Percentiles rank a stretch among this genome's conserved stretches.
phyloP scores from a whole-genome alignment of 441 rosid genomes.

The Populus hybrid region DNA sequence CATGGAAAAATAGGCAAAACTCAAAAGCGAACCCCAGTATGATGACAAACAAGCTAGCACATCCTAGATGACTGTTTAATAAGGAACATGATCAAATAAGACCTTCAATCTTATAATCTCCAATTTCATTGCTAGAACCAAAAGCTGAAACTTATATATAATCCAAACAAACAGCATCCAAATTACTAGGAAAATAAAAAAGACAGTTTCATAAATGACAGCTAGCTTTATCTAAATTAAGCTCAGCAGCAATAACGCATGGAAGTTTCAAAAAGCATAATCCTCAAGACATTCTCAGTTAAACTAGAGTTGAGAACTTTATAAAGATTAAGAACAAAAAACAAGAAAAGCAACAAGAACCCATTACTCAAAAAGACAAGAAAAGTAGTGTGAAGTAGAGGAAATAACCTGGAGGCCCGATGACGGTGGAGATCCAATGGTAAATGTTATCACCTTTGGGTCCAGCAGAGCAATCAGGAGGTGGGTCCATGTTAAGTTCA shows the following conservation, averaged over 20 bases:
- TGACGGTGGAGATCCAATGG: conserved; percentile 83
- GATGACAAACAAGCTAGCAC: neutral
- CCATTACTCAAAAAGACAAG: neutral
- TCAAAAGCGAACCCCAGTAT: neutral
- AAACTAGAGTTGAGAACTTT: neutral
- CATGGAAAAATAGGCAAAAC: neutral
- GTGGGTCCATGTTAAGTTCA: conserved; percentile 74
- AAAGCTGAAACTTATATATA: neutral
- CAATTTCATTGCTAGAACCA: neutral
- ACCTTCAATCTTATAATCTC: neutral
- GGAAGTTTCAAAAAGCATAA: neutral
- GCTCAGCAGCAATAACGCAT: neutral
- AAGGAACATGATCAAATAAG: neutral
- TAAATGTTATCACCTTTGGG: conserved; percentile 91
- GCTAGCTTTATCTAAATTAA: neutral
- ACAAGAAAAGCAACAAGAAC: neutral
- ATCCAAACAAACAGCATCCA: neutral
- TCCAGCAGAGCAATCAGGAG: conserved; percentile 80
- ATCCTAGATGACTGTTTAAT: neutral
- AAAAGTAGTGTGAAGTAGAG: neutral
- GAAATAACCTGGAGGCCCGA: conserved; percentile 65
- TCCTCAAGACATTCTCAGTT: neutral
- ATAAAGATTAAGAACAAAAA: neutral
- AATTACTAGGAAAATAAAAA: neutral
- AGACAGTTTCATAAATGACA: neutral